Percentiles rank a stretch among this genome's conserved stretches.
Evolutionary conservation across 306 rosid genomes (phyloP).

Genomic region (cucumber (Cucumis sativus)): DNA sequence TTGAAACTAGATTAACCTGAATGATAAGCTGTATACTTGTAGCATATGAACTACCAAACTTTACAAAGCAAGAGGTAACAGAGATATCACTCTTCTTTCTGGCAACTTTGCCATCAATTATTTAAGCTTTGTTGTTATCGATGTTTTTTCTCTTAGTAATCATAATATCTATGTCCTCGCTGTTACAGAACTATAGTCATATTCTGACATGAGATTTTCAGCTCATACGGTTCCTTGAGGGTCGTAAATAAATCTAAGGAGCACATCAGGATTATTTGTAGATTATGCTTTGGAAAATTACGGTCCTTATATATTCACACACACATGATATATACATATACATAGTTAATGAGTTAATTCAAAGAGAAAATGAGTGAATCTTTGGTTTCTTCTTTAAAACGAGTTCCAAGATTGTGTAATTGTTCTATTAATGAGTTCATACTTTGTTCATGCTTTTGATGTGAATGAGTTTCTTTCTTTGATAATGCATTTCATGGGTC

Average conservation of each 20-base stretch:
- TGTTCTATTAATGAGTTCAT: too few species aligned
- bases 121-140: not conserved
- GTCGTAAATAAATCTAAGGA: not conserved
- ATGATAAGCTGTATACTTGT: slow-evolving; percentile 1
- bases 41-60: not conserved
- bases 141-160: not conserved
- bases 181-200: not conserved
- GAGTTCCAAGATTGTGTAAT: too few species aligned
- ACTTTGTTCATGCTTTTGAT: too few species aligned
- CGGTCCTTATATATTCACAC: not conserved
- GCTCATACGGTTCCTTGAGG: not conserved
- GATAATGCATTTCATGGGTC: too few species aligned
- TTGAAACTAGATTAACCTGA: slow-evolving; percentile 19
- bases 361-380: too few species aligned
- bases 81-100: not conserved
- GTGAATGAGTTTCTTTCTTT: too few species aligned
- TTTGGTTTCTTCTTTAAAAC: too few species aligned
- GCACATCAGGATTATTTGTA: too few species aligned
- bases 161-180: not conserved
- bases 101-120: not conserved
- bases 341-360: too few species aligned
- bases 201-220: not conserved
- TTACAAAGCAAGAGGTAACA: not conserved
- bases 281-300: not conserved
- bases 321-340: too few species aligned